These are phyloP conservation scores for Solanum hybrid DNA, from an alignment of 305 asterid genomes.

Conservation along the genomic window DNA sequence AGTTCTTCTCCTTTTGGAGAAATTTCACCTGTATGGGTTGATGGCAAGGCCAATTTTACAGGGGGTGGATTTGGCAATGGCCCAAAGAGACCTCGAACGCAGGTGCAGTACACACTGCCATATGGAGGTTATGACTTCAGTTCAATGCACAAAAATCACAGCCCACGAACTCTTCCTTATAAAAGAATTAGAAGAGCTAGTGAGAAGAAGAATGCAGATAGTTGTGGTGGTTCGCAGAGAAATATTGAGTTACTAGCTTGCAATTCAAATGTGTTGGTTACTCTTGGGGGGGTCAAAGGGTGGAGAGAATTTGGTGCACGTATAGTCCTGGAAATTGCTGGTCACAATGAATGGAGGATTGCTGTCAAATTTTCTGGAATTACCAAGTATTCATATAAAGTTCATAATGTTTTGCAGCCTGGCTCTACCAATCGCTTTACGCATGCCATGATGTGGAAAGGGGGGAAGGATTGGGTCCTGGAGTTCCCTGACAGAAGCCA, in stretches of 20 bases:
- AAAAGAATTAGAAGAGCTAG: conserved; percentile 85
- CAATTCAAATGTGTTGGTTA: conserved; percentile 70
- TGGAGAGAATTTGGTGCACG: conserved; percentile 91
- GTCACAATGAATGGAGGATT: conserved; percentile 83
- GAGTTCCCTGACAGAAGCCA: conserved; percentile 94
- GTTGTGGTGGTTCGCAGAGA: conserved; percentile 46
- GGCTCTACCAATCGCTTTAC: conserved; percentile 91
- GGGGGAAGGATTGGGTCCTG: conserved; percentile 95
- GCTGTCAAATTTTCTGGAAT: conserved; percentile 67
- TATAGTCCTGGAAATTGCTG: conserved; percentile 61
- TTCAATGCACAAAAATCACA: conserved; percentile 43
- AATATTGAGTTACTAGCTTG: conserved; percentile 51
- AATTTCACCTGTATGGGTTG: conserved; percentile 46
- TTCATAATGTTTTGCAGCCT: conserved; percentile 70
- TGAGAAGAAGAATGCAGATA: conserved; percentile 62
- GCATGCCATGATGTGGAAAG: conserved; percentile 99
- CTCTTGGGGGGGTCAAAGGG: conserved; percentile 68
- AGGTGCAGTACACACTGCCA: conserved; percentile 83
- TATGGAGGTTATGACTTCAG: conserved; percentile 42
- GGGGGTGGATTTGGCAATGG: conserved; percentile 63
- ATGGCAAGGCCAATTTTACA: conserved; percentile 37
- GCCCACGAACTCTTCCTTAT: conserved; percentile 53
- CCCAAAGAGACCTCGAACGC: conserved; percentile 91
- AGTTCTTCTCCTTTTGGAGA: conserved; percentile 45
- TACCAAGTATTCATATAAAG: conserved; percentile 68